phyloP scores from a whole-genome alignment of 1,139 yeast species.

The Pichia sp. region DNA sequence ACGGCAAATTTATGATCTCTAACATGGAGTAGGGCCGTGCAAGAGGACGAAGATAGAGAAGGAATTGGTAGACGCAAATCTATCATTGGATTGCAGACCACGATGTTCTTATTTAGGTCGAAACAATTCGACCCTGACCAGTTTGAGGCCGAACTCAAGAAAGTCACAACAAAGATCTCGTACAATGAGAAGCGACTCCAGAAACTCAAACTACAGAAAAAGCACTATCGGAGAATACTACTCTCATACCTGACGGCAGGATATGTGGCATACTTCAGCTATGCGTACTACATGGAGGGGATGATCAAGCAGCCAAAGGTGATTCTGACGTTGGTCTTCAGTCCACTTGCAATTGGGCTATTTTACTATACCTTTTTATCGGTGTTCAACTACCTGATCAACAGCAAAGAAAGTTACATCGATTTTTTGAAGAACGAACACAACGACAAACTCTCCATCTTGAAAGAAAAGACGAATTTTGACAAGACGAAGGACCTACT shows the following conservation, averaged over 20 bases:
- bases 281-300: conserved; percentile 23
- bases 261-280: conserved; percentile 36
- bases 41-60: not conserved
- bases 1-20: not conserved
- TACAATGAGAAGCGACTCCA: conserved; percentile 36
- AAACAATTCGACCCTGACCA: conserved; percentile 45
- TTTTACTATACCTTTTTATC: conserved; percentile 29
- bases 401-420: conserved; percentile 29
- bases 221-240: conserved; percentile 21
- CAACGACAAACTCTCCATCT: conserved; percentile 59
- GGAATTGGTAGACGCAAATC: not conserved
- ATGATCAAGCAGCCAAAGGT: conserved; percentile 3
- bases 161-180: conserved; percentile 40
- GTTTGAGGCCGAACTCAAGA: conserved; percentile 50
- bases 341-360: conserved; percentile 35
- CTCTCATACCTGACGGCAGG: conserved; percentile 33
- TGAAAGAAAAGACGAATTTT: conserved; percentile 76
- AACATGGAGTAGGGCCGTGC: not conserved
- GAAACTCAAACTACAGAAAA: conserved; percentile 27
- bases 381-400: conserved; percentile 31
- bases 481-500: conserved; percentile 71
- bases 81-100: not conserved
- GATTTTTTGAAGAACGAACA: conserved; percentile 49
- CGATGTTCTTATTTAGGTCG: conserved; percentile 23
- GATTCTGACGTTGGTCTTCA: conserved; percentile 24